Conservation (phyloP, 1,284 basidiomycete genomes). For the Crucibulum cyathiforme region DNA sequence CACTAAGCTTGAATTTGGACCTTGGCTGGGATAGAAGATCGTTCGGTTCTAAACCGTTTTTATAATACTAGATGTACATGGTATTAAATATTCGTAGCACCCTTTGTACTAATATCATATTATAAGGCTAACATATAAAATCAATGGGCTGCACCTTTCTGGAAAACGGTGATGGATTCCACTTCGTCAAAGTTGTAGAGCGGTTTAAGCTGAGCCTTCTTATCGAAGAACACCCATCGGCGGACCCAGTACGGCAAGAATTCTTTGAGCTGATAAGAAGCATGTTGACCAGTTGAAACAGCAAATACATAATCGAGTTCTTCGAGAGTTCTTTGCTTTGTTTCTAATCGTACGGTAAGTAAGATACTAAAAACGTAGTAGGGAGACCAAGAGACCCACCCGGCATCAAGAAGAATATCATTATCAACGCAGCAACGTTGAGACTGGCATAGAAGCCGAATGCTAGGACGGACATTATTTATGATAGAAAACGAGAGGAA, state of each 20-base stretch:
- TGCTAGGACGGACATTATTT: constrained; percentile 33
- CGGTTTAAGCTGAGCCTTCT: constrained; percentile 46
- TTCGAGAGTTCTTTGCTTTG: constrained; percentile 71
- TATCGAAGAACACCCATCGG: constrained; percentile 57
- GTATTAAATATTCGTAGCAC: too few relatives aligned
- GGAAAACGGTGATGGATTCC: constrained; percentile 46
- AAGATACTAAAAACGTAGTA: background rate
- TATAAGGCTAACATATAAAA: background rate
- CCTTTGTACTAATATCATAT: too few relatives aligned
- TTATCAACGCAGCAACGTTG: constrained; percentile 55
- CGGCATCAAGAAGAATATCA: constrained; percentile 66
- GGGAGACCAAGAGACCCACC: constrained; percentile 41
- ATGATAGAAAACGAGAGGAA: background rate
- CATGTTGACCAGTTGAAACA: constrained; percentile 64
- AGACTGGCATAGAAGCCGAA: constrained; percentile 64
- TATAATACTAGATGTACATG: too few relatives aligned
- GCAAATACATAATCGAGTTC: constrained; percentile 62
- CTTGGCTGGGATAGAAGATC: too few relatives aligned
- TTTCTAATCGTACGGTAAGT: constrained; percentile 49
- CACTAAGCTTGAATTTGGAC: too few relatives aligned
- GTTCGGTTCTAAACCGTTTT: too few relatives aligned
- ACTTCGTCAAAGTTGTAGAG: constrained; percentile 61
- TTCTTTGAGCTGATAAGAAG: constrained; percentile 57
- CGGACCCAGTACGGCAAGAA: constrained; percentile 70
- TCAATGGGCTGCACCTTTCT: constrained; percentile 42